phyloP scores from a whole-genome alignment of 495 filamentous ascomycete species.

The Lophiotrema nucula region DNA sequence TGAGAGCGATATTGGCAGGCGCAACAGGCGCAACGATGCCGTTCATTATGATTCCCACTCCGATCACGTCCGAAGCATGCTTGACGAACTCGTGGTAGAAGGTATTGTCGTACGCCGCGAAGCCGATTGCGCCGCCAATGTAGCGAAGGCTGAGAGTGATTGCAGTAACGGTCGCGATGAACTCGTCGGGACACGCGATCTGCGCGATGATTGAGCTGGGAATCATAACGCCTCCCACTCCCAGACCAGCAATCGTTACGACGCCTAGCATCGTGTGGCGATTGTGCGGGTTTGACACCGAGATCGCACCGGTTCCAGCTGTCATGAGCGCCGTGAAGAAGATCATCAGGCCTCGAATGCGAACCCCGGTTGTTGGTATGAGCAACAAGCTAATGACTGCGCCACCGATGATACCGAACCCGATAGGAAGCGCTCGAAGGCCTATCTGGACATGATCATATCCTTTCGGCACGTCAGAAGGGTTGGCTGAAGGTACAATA shows the following conservation, averaged over 20 bases:
- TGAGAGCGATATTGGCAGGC: not conserved
- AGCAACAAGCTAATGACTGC: too few species aligned
- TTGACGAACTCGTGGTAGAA: constrained; percentile 35
- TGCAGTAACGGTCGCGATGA: constrained; percentile 72
- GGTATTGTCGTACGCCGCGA: constrained; percentile 2
- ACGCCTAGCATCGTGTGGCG: constrained; percentile 60
- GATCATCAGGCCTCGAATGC: too few species aligned
- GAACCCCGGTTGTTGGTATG: too few species aligned
- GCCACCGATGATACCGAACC: too few species aligned
- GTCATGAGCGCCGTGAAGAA: too few species aligned
- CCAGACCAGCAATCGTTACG: constrained; percentile 63
- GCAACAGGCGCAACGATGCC: not conserved
- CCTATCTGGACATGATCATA: too few species aligned
- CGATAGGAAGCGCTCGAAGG: too few species aligned
- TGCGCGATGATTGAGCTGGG: constrained; percentile 70
- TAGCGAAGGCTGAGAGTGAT: constrained; percentile 45
- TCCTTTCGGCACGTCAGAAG: too few species aligned
- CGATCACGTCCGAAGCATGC: not conserved
- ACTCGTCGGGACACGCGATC: constrained; percentile 69
- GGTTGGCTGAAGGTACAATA: constrained; percentile 55
- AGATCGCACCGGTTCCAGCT: too few species aligned
- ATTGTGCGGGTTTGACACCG: too few species aligned
- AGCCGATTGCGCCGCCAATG: constrained; percentile 37
- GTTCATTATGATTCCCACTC: constrained; percentile 29
- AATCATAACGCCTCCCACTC: constrained; percentile 72